A percentile compares a stretch with the other conserved stretches of the same genome.
These are phyloP conservation scores for Mortierella hygrophila DNA, from an alignment of 192 early-diverging fungal genomes.

Conservation along the genomic window DNA sequence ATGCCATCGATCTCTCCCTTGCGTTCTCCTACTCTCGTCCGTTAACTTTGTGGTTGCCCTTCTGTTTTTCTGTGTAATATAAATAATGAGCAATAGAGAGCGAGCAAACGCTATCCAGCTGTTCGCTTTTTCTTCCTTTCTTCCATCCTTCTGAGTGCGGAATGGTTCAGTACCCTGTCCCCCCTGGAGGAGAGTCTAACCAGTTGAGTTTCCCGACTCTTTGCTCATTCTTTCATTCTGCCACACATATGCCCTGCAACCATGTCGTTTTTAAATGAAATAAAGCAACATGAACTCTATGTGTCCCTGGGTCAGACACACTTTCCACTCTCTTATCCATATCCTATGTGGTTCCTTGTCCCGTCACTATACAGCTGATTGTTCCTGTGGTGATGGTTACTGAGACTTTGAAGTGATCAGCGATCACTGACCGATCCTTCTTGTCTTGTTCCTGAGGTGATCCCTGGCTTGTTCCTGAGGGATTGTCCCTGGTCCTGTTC, in stretches of 20 bases:
- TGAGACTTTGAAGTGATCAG: background rate
- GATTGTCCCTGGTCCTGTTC: background rate
- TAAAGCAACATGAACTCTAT: conserved; percentile 1
- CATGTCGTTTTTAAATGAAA: background rate
- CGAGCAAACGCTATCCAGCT: background rate
- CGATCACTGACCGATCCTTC: background rate
- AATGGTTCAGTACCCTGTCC: background rate
- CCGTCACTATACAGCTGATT: background rate
- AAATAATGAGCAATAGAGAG: background rate
- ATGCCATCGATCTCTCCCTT: background rate
- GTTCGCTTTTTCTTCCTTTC: background rate
- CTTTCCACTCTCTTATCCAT: background rate
- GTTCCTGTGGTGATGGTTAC: background rate
- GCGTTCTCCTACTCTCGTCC: background rate
- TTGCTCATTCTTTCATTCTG: background rate
- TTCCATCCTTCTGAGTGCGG: too few species aligned
- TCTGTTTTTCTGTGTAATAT: background rate
- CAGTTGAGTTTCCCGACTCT: background rate
- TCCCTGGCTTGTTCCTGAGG: background rate
- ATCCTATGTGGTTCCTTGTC: background rate
- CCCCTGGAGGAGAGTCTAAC: background rate
- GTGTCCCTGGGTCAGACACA: background rate
- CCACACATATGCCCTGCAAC: background rate
- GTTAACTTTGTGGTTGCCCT: too few species aligned
- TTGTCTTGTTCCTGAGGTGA: background rate